Percentiles rank a stretch among this genome's conserved stretches.
phyloP scores from a whole-genome alignment of 2,329 filamentous ascomycete genomes.

The Penicillium palitans region DNA sequence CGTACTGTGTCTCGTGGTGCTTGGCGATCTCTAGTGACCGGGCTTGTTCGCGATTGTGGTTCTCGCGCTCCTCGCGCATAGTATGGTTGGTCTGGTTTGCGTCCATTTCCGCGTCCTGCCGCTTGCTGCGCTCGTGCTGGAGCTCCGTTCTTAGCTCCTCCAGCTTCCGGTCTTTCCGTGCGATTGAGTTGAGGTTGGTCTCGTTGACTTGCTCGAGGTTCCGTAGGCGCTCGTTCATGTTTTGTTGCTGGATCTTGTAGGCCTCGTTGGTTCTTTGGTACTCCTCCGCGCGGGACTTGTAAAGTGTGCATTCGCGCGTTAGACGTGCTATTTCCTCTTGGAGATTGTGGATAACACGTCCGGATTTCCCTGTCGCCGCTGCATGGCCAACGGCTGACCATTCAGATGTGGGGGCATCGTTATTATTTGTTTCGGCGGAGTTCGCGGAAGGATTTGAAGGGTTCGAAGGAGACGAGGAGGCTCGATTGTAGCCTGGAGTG shows the following conservation, averaged over 20 bases:
- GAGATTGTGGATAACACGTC: slow-evolving; percentile 52
- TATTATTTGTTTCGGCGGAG: slow-evolving; percentile 28
- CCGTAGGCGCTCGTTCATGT: slow-evolving; percentile 47
- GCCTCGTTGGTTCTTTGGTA: slow-evolving; percentile 49
- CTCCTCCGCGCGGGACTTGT: slow-evolving; percentile 49
- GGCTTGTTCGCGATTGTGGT: slow-evolving; percentile 41
- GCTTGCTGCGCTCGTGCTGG: slow-evolving; percentile 44
- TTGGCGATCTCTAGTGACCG: slow-evolving; percentile 43
- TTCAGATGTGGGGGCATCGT: slow-evolving; percentile 35
- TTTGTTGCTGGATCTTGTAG: slow-evolving; percentile 46
- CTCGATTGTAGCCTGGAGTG: slow-evolving; percentile 13
- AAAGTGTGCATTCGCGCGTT: slow-evolving; percentile 48
- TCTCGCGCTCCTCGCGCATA: slow-evolving; percentile 43
- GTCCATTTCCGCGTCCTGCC: slow-evolving; percentile 43
- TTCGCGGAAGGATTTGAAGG: slow-evolving; percentile 15
- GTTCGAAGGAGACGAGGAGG: slow-evolving; percentile 19
- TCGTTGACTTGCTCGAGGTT: slow-evolving; percentile 51
- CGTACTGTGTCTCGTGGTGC: slow-evolving; percentile 45
- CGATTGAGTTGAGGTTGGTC: slow-evolving; percentile 47
- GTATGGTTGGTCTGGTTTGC: slow-evolving; percentile 39
- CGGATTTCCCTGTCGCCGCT: slow-evolving; percentile 51
- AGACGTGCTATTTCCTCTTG: slow-evolving; percentile 53
- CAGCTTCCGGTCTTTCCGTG: slow-evolving; percentile 50
- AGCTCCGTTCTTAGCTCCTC: slow-evolving; percentile 47
- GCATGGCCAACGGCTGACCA: slow-evolving; percentile 55